Conservation (phyloP, 805 yeast genomes). For the Yarrowia yakushimensis region DNA sequence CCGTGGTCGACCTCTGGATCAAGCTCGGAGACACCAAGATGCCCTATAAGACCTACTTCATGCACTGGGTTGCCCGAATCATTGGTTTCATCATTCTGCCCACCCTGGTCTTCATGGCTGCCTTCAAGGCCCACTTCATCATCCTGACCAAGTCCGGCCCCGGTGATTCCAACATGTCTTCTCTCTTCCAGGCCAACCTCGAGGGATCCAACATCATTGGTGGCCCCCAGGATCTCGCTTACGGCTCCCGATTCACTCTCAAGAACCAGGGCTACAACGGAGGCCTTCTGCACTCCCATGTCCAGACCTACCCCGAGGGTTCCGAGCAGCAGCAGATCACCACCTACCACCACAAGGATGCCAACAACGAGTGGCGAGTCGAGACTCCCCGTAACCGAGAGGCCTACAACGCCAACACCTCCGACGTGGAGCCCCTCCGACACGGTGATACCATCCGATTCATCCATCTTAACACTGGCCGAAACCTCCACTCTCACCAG, state of each 20-base stretch:
- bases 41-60: slow-evolving; percentile 35
- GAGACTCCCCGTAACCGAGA: slow-evolving; percentile 32
- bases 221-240: slow-evolving; percentile 65
- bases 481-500: slow-evolving; percentile 79
- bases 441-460: slow-evolving; percentile 70
- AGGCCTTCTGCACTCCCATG: slow-evolving; percentile 82
- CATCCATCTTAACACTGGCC: slow-evolving; percentile 64
- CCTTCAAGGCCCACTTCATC: slow-evolving; percentile 78
- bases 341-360: slow-evolving; percentile 84
- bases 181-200: slow-evolving; percentile 84
- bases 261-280: slow-evolving; percentile 70
- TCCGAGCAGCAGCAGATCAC: slow-evolving; percentile 93
- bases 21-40: slow-evolving; percentile 60
- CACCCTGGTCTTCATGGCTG: slow-evolving; percentile 57
- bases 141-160: slow-evolving; percentile 79
- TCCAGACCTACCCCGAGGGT: slow-evolving; percentile 82
- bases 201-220: slow-evolving; percentile 59
- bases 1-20: slow-evolving; percentile 82
- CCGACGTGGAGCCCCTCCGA: slow-evolving; percentile 41
- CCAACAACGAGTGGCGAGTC: slow-evolving; percentile 77
- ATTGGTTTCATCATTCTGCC: slow-evolving; percentile 69
- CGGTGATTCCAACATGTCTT: slow-evolving; percentile 88
- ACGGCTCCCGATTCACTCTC: slow-evolving; percentile 60
- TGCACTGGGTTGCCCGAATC: slow-evolving; percentile 73
- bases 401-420: slow-evolving; percentile 35